These are phyloP conservation scores for Fusarium camptoceras DNA, from an alignment of 2,329 filamentous ascomycete species.

Conservation along the genomic window DNA sequence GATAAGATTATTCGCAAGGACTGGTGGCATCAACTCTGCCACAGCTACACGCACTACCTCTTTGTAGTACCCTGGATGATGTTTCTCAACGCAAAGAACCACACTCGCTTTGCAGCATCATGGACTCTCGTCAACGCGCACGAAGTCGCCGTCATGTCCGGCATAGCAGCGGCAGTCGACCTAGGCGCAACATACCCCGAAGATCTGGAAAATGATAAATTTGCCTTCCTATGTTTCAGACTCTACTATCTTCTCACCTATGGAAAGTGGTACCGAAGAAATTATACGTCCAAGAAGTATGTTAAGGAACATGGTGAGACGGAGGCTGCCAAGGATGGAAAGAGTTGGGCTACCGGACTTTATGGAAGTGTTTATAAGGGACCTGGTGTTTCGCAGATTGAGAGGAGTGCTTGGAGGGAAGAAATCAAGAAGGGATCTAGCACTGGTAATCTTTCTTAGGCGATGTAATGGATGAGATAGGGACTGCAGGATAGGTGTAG, in stretches of 20 bases:
- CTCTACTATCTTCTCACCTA: constrained; percentile 71
- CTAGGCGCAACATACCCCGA: constrained; percentile 24
- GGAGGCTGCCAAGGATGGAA: constrained; percentile 58
- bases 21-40: constrained; percentile 34
- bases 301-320: constrained; percentile 39
- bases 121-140: constrained; percentile 28
- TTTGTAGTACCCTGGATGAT: constrained; percentile 33
- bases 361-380: constrained; percentile 71
- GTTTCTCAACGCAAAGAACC: constrained; percentile 32
- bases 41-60: constrained; percentile 28
- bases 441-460: constrained; percentile 49
- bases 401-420: constrained; percentile 64
- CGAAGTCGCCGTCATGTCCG: constrained; percentile 27
- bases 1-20: constrained; percentile 35
- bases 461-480: neutral
- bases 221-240: constrained; percentile 69
- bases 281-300: constrained; percentile 44
- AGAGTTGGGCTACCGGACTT: constrained; percentile 66
- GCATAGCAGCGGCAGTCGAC: constrained; percentile 30
- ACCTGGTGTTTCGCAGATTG: constrained; percentile 64
- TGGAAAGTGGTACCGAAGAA: constrained; percentile 68
- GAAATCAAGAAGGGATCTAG: constrained; percentile 53
- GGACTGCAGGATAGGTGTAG: too few species aligned
- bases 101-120: constrained; percentile 23
- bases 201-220: constrained; percentile 71